Evolutionary conservation across 768 basidiomycete genomes (phyloP).

Genomic region (Mycena chlorophos): DNA sequence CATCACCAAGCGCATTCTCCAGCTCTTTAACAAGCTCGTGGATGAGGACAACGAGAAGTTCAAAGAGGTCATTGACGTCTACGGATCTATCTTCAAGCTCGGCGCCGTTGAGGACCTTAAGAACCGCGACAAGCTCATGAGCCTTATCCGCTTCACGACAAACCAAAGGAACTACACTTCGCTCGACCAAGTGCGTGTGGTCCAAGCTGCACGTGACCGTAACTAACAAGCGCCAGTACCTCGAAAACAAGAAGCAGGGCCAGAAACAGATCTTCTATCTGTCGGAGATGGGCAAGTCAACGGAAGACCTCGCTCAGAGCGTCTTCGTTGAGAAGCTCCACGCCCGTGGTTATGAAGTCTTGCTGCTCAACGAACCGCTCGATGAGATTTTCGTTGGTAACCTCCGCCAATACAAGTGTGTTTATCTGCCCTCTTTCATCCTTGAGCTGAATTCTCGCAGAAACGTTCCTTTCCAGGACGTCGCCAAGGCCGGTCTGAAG

Average conservation of each 20-base stretch:
- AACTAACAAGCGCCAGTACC: constrained; percentile 51
- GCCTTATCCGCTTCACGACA: constrained; percentile 71
- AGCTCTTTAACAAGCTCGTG: constrained; percentile 59
- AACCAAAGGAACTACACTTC: constrained; percentile 74
- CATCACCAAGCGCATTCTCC: constrained; percentile 78
- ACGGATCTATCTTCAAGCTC: constrained; percentile 83
- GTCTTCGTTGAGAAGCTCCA: constrained; percentile 95
- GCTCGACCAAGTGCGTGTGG: constrained; percentile 64
- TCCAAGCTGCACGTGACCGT: neutral
- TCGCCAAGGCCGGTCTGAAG: constrained; percentile 90
- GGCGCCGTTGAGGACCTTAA: constrained; percentile 84
- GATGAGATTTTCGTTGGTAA: constrained; percentile 86
- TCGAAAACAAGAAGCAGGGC: constrained; percentile 84
- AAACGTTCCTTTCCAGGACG: constrained; percentile 85
- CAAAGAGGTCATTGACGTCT: constrained; percentile 63
- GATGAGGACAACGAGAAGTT: constrained; percentile 71
- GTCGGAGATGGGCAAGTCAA: constrained; percentile 82
- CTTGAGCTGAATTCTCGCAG: constrained; percentile 35
- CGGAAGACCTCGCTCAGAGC: constrained; percentile 75
- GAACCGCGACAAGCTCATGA: constrained; percentile 73
- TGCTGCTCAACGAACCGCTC: constrained; percentile 84
- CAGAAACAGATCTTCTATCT: constrained; percentile 95
- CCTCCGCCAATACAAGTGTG: constrained; percentile 80
- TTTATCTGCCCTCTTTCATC: neutral
- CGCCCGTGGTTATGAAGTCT: constrained; percentile 93